phyloP scores from a whole-genome alignment of 495 filamentous ascomycete species.

The Trichocladium uniseriatum region DNA sequence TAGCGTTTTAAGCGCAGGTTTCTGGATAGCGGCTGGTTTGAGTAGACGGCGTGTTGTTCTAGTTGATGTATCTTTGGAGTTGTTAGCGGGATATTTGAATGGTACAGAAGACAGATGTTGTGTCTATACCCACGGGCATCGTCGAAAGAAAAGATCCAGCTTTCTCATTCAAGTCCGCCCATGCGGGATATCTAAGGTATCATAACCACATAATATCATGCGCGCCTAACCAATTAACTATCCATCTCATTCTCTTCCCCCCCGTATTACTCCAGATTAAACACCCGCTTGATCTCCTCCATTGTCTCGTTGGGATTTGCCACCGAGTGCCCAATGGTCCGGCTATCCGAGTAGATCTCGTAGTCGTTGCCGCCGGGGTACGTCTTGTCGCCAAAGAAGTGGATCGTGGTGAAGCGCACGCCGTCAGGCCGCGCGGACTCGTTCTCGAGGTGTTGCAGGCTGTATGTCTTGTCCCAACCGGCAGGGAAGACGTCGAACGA shows the following conservation, averaged over 20 bases:
- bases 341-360: constrained; percentile 76
- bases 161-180: too few relatives aligned
- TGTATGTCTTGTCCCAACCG: constrained; percentile 99
- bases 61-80: not conserved
- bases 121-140: too few relatives aligned
- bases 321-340: constrained; percentile 79
- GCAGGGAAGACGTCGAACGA: constrained; percentile 96
- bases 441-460: constrained; percentile 72
- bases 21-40: not conserved
- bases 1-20: too few relatives aligned
- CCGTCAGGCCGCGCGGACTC: constrained; percentile 63
- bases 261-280: constrained; percentile 47
- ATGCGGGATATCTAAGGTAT: not conserved
- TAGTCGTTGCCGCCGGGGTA: constrained; percentile 84
- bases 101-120: not conserved
- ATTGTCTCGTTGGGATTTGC: constrained; percentile 73
- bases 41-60: not conserved
- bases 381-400: constrained; percentile 98
- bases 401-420: constrained; percentile 71
- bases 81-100: constrained; percentile 1
- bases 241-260: not conserved
- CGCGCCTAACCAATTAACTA: not conserved
- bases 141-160: too few relatives aligned
- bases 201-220: not conserved
- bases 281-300: constrained; percentile 64